phyloP scores from a whole-genome alignment of 129 eudicot genomes.

The Pulicaria dysenterica region DNA sequence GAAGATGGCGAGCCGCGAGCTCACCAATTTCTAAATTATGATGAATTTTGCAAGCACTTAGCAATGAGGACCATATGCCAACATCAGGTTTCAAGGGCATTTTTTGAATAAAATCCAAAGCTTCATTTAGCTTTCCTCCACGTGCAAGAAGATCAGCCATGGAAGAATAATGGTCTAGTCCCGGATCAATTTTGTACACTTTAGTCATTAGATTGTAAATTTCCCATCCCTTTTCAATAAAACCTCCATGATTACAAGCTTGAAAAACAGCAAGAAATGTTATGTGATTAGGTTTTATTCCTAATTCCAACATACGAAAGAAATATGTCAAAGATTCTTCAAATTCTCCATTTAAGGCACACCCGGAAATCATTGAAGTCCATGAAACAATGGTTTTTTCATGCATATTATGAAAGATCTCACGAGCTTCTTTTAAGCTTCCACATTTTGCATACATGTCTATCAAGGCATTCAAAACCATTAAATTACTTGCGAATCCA shows the following conservation, averaged over 20 bases:
- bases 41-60: slow-evolving; percentile 78
- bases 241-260: slow-evolving; percentile 89
- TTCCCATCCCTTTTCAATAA: slow-evolving; percentile 64
- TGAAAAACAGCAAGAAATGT: slow-evolving; percentile 78
- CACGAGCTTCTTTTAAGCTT: slow-evolving; percentile 52
- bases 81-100: slow-evolving; percentile 74
- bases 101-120: slow-evolving; percentile 52
- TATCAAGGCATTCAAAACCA: slow-evolving; percentile 72
- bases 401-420: slow-evolving; percentile 54
- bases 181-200: slow-evolving; percentile 45
- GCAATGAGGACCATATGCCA: slow-evolving; percentile 78
- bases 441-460: slow-evolving; percentile 93
- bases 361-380: slow-evolving; percentile 74
- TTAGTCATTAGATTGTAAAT: slow-evolving; percentile 41
- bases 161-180: slow-evolving; percentile 70
- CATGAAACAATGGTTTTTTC: slow-evolving; percentile 64
- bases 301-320: slow-evolving; percentile 47
- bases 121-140: slow-evolving; percentile 67
- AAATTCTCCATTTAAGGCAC: slow-evolving; percentile 63
- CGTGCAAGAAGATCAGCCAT: slow-evolving; percentile 91
- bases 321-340: slow-evolving; percentile 57
- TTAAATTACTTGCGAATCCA: slow-evolving; percentile 39
- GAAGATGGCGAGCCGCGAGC: slow-evolving; percentile 58
- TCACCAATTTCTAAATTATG: slow-evolving; percentile 59
- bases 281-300: slow-evolving; percentile 64